Conservation (phyloP, 331 rosid species). For the Dryas integrifolia region DNA sequence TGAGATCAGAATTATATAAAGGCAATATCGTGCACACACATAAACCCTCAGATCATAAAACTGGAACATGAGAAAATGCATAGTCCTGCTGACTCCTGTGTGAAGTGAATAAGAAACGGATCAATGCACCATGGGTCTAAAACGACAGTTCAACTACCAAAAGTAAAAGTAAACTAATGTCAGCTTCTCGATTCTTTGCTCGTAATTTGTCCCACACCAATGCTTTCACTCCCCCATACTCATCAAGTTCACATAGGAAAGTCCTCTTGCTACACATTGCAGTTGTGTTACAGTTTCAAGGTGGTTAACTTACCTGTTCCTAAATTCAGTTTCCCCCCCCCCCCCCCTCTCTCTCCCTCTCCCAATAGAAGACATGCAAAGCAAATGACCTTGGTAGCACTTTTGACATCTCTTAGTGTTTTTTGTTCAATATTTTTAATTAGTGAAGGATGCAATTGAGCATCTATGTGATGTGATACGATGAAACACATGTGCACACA, state of each 20-base stretch:
- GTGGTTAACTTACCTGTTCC: not conserved
- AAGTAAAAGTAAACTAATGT: not conserved
- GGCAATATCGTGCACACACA: not conserved
- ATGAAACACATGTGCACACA: not conserved
- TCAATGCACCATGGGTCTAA: not conserved
- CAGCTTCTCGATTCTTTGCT: not conserved
- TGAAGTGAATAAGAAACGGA: not conserved
- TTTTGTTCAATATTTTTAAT: not conserved
- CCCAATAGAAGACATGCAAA: not conserved
- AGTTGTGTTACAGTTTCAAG: not conserved
- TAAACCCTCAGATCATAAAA: not conserved
- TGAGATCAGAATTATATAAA: conserved; percentile 11
- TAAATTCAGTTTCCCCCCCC: too few relatives aligned
- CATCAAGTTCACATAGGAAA: too few relatives aligned
- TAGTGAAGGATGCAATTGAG: not conserved
- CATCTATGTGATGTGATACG: not conserved
- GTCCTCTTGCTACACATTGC: not conserved
- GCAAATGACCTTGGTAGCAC: not conserved
- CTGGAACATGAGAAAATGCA: not conserved
- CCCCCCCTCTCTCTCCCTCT: too few relatives aligned
- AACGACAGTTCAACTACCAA: not conserved
- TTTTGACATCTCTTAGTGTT: not conserved
- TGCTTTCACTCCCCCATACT: too few relatives aligned
- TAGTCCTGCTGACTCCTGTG: not conserved
- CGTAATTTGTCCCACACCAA: too few relatives aligned